Evolutionary conservation across 805 yeast species (phyloP), one percentile per base, ranked within the genome.

Genomic region (Ogataea methanolica): DNA sequence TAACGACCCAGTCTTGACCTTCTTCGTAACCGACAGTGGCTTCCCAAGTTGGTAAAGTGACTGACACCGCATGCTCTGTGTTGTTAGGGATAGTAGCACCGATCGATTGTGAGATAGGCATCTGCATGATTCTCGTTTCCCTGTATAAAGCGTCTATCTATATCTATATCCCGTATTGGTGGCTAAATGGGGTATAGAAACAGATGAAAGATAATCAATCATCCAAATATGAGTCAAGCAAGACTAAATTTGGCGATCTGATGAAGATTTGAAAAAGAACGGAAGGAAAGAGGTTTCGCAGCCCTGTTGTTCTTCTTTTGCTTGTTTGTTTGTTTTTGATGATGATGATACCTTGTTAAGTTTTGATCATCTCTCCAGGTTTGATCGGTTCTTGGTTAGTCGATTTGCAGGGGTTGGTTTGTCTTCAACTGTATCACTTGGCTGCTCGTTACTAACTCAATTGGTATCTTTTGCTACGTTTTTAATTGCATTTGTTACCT

Each of bases 1-100:
- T 68, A 16, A 84, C 83, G 4, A 90, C 88, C 85, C 89, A 82
- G 19, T 78, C 82, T 58, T 87, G 83, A 17, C 96, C 96, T 65
- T 88, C 94, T 63, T 90, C 97, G 60, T 94, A 94, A 3, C 89
- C 97, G 1, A 94, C 86, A 4, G 86, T 88, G 40, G 96, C 89
- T 42, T 80, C 85, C 99, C 98, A 94, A 0, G 96, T 87, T 7
- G 99, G 99, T 33, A 92, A 74, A 2, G 96, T 87, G 41, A 92
- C 97, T 12, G 96, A 88, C 1, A 92, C 96, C 0, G 97, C 97
- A 66, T 94, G 98, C 3, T 85, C 82, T 0, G 95, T 85, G 63
- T 88, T 83, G 50, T 87, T 84, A 3, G 99, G 97, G 49, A 94
- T 91, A 1, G 96, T 80, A 16, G 78, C 85, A 4, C 97, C 97